phyloP scores from a whole-genome alignment of 805 yeast species.

The Saccharomyces eubayanus region DNA sequence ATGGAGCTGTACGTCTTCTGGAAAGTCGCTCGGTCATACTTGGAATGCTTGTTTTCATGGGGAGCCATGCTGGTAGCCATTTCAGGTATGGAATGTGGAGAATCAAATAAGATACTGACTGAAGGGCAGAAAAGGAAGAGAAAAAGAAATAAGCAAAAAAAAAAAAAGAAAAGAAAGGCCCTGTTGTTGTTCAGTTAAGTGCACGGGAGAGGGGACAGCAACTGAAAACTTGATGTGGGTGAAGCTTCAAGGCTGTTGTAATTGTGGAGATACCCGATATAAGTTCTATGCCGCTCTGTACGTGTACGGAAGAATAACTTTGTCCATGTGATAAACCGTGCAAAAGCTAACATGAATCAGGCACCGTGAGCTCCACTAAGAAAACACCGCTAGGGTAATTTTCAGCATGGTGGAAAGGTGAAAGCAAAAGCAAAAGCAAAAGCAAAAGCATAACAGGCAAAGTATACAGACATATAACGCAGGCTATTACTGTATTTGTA shows the following conservation, averaged over 20 bases:
- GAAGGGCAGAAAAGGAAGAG: background rate
- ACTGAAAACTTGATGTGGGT: background rate
- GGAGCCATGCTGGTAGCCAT: background rate
- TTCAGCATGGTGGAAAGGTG: background rate
- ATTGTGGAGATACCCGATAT: background rate
- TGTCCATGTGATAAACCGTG: background rate
- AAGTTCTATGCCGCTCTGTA: background rate
- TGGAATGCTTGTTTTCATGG: slow-evolving; percentile 19
- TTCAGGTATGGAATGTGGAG: background rate
- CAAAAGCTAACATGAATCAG: background rate
- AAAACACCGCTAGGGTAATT: background rate
- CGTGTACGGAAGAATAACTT: background rate
- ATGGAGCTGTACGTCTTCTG: slow-evolving; percentile 26
- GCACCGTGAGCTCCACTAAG: background rate
- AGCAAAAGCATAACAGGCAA: background rate
- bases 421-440: background rate
- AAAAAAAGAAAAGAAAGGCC: background rate
- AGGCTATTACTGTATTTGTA: background rate
- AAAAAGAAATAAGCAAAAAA: background rate
- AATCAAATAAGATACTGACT: background rate
- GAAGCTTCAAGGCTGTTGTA: background rate
- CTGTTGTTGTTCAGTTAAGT: background rate
- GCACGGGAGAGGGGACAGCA: background rate
- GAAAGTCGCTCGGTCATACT: slow-evolving; percentile 10
- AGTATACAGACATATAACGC: background rate